Evolutionary conservation across 345 rosid genomes (phyloP), one percentile per base, ranked within the genome.

Genomic region (Ricinus communis): DNA sequence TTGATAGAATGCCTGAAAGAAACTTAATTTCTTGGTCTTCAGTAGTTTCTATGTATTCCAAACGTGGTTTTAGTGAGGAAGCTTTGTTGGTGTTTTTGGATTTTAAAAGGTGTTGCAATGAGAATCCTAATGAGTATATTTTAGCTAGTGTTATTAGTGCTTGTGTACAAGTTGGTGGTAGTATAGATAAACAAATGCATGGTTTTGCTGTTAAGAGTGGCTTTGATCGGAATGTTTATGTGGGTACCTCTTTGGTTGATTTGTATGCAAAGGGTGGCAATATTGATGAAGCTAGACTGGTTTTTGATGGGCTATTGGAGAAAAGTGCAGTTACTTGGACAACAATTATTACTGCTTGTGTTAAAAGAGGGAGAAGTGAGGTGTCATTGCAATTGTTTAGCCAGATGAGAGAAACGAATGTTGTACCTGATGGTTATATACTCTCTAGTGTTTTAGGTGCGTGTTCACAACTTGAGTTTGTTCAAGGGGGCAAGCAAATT

Each of bases 11-110:
- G 85, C 38, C 83, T 13, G 81, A 83, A 0, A 89, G 86, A 81
- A 89, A 86, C 72, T 80, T 85, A 69, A 71, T 87, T 77, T 80
- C 88, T 62, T 91, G 97, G 93, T 91, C 97, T 65, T 84, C 93
- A 0, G 77, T 84, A 84, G 82, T 87, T 80, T 91, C 93, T 41
- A 84, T 84, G 86, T 85, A 84, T 68, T 62, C 83, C 62, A 77
- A 77, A 65, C 78, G 79, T 65, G 85, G 87, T 7, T 80, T 64
- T 67, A 56, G 71, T 5, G 78, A 77, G 18, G 87, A 91, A 33
- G 85, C 88, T 24, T 74, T 89, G 69, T 0, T 43, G 12, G 52
- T 77, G 51, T 91, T 89, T 76, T 45, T 82, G 66, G 82, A 80
- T 3, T 89, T 84, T 5, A 81, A 70, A 69, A 87, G 85, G 66